These are phyloP conservation scores for Mycogone perniciosa DNA, from an alignment of 2,329 filamentous ascomycete species.

Conservation along the genomic window DNA sequence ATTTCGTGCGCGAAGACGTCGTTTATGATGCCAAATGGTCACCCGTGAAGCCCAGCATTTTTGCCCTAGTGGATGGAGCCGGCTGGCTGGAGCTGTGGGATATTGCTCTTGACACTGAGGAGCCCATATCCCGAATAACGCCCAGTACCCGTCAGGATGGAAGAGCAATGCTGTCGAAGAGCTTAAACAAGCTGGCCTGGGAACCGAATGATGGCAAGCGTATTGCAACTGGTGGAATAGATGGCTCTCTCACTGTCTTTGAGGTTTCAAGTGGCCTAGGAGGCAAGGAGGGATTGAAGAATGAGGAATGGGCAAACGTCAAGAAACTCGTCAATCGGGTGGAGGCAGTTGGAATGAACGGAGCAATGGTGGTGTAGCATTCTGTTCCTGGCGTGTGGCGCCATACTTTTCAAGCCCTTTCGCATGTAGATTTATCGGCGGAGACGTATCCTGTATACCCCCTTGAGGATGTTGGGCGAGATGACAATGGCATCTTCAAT, in stretches of 20 bases:
- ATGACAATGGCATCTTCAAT: neutral
- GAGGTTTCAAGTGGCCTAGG: constrained; percentile 80
- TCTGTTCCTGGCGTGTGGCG: constrained; percentile 1
- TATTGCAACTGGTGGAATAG: constrained; percentile 84
- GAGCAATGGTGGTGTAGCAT: constrained; percentile 35
- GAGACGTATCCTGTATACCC: constrained; percentile 12
- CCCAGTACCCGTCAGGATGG: constrained; percentile 62
- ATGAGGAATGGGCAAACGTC: constrained; percentile 87
- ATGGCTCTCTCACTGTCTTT: constrained; percentile 85
- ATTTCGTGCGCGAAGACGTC: constrained; percentile 89
- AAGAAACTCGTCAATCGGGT: constrained; percentile 80
- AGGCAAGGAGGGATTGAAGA: constrained; percentile 74
- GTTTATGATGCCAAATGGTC: constrained; percentile 97
- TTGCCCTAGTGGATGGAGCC: constrained; percentile 88
- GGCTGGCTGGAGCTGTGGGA: constrained; percentile 95
- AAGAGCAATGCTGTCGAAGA: constrained; percentile 68
- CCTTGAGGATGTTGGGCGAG: neutral
- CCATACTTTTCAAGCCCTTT: constrained; percentile 3
- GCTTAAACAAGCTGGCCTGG: constrained; percentile 92
- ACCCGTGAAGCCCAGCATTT: constrained; percentile 87
- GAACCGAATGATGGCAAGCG: constrained; percentile 82
- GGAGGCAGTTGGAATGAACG: constrained; percentile 54
- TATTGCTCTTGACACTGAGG: constrained; percentile 83
- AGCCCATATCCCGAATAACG: constrained; percentile 75
- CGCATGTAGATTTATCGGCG: constrained; percentile 4